Evolutionary conservation across 2,329 filamentous ascomycete genomes (phyloP).

Genomic region (Epichloe festucae): DNA sequence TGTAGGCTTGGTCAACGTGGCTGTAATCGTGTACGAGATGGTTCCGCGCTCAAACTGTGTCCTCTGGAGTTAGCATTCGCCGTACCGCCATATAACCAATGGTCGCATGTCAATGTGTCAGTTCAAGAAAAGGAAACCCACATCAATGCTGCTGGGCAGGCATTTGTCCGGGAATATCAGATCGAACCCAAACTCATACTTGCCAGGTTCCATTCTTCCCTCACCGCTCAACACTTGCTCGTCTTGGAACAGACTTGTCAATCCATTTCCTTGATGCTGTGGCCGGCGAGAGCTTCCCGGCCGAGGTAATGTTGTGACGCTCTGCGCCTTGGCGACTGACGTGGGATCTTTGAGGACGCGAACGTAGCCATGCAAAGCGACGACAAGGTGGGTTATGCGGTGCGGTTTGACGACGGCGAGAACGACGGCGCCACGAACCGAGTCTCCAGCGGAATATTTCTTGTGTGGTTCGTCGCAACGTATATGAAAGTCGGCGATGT

Average conservation of each 20-base stretch:
- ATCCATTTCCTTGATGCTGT: slow-evolving; percentile 61
- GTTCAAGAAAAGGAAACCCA: slow-evolving; percentile 32
- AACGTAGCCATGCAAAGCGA: slow-evolving; percentile 66
- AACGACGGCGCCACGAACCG: slow-evolving; percentile 60
- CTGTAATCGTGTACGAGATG: slow-evolving; percentile 81
- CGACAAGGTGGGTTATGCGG: slow-evolving; percentile 67
- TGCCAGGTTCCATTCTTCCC: slow-evolving; percentile 58
- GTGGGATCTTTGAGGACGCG: slow-evolving; percentile 63
- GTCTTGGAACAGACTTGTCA: slow-evolving; percentile 72
- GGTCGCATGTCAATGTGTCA: not conserved
- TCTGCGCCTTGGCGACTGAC: slow-evolving; percentile 38
- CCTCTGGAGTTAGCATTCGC: not conserved
- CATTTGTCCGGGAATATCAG: slow-evolving; percentile 55
- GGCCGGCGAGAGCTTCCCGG: slow-evolving; percentile 25
- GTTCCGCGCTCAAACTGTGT: slow-evolving; percentile 84
- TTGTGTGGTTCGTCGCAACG: slow-evolving; percentile 64
- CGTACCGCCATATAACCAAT: not conserved
- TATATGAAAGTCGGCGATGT: slow-evolving; percentile 67
- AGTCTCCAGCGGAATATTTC: slow-evolving; percentile 62
- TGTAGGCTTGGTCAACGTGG: slow-evolving; percentile 79
- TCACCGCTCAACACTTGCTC: slow-evolving; percentile 70
- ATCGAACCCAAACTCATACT: slow-evolving; percentile 70
- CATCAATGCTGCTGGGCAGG: slow-evolving; percentile 87
- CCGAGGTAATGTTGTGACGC: slow-evolving; percentile 28
- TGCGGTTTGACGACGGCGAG: slow-evolving; percentile 62